Evolutionary conservation across 495 filamentous ascomycete genomes (phyloP), one percentile per base, ranked within the genome.

Genomic region (Tuber indicum): DNA sequence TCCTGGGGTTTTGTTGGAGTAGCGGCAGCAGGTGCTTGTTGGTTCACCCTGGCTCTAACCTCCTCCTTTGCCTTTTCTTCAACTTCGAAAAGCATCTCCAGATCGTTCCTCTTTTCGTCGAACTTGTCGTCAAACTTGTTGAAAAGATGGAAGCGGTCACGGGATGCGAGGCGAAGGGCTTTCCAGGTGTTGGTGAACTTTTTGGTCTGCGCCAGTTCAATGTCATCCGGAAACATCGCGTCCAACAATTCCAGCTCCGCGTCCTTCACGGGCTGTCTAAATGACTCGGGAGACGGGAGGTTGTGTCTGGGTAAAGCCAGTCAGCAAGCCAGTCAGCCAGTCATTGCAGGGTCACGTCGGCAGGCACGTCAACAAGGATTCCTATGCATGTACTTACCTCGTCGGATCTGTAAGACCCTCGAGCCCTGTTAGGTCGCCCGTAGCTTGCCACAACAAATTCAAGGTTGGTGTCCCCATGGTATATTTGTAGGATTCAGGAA

Each of bases 121-220:
- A 79, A 76, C 47, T 78, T 81, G 62, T 94, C 90, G 26, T 96
- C 94, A 26, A 97, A 90, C 83, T 92, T 93, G 82, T 97, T 93
- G 82, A 98, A 97, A 19, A 89, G 82, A 58, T 88, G 87, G 43
- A 98, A 88, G 78, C 90, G 92, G 78, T 86, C 89, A 80, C 87
- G 91, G 62, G 90, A 89, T 6, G 93, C 91, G 74, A 97, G 88
- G 52, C 96, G 89, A 70, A 98, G 86, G 32, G 92, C 91, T 77
- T 93, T 89, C 96, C 96, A 99, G 45, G 89, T 91, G 85, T 96
- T 94, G 86, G 93, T 97, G 39, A 89, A 88, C 83, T 94, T 96
- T 5, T 89, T 85, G 72, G 91, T 90, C 42, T 89, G 82, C 26
- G 92, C 88, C 52, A 83, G 84, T 14, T 90, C 88, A 82, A 91